Percentiles rank a stretch among this genome's conserved stretches.
Conservation (phyloP, 1,284 basidiomycete species). For the Erythrobasidium hasegawianum region DNA sequence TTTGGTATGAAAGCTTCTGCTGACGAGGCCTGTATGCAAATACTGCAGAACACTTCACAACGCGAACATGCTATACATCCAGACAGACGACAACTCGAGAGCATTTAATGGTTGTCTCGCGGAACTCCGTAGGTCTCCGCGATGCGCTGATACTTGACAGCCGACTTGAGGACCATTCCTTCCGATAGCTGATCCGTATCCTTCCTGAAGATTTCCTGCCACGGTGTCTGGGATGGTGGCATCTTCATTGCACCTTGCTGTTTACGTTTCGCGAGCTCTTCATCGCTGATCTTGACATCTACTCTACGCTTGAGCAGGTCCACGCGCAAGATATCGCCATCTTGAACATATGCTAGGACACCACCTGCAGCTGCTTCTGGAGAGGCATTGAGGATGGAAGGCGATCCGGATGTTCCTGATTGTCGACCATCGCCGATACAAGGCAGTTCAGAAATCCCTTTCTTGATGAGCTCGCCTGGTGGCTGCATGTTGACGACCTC, state of each 20-base stretch:
- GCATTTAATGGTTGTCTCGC: constrained; percentile 50
- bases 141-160: constrained; percentile 49
- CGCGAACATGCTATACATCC: too few species aligned
- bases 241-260: constrained; percentile 31
- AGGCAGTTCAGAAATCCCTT: constrained; percentile 50
- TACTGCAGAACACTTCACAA: too few species aligned
- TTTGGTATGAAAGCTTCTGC: too few species aligned
- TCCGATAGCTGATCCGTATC: constrained; percentile 48
- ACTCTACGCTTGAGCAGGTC: constrained; percentile 48
- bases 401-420: constrained; percentile 50
- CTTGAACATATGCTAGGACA: constrained; percentile 48
- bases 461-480: constrained; percentile 49
- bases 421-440: constrained; percentile 51
- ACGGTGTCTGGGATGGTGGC: constrained; percentile 49
- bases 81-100: too few species aligned
- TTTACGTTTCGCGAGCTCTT: constrained; percentile 47
- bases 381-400: constrained; percentile 50
- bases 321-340: constrained; percentile 50
- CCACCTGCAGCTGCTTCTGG: constrained; percentile 51
- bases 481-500: constrained; percentile 51
- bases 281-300: constrained; percentile 45
- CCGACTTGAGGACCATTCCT: constrained; percentile 50
- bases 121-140: constrained; percentile 48
- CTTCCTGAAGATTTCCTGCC: constrained; percentile 50
- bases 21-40: too few species aligned